These are phyloP conservation scores for Xylariomycetidae sp. DNA, from an alignment of 2,329 filamentous ascomycete genomes.

Conservation along the genomic window DNA sequence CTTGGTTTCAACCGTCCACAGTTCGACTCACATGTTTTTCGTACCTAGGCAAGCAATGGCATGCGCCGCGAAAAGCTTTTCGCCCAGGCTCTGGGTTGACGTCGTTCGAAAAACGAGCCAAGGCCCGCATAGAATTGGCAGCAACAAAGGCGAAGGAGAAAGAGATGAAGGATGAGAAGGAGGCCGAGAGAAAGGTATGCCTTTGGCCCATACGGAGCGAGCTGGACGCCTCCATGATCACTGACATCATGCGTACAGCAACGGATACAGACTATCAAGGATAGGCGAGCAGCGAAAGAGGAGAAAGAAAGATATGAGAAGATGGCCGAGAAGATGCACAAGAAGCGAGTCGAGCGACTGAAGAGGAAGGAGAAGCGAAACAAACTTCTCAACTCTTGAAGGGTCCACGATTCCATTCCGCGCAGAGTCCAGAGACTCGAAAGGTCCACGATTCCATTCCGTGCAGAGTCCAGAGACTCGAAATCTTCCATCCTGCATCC, in stretches of 20 bases:
- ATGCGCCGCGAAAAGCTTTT: constrained; percentile 75
- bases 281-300: constrained; percentile 81
- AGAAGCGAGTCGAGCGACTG: constrained; percentile 85
- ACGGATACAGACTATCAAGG: constrained; percentile 73
- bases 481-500: no score
- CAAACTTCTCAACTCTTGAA: constrained; percentile 66
- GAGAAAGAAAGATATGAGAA: constrained; percentile 90
- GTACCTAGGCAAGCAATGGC: constrained; percentile 94
- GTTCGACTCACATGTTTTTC: constrained; percentile 11
- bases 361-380: constrained; percentile 97
- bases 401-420: no score
- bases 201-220: no score
- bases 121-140: constrained; percentile 61
- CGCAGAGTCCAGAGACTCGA: no score
- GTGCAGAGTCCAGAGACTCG: no score
- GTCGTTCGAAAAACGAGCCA: constrained; percentile 70
- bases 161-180: constrained; percentile 94
- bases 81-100: constrained; percentile 72
- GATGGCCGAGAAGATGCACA: constrained; percentile 97
- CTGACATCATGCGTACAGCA: constrained; percentile 42
- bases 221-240: no score
- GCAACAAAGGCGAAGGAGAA: constrained; percentile 90
- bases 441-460: neutral
- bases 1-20: neutral
- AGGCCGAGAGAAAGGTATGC: constrained; percentile 72